Percentiles rank a stretch among this genome's conserved stretches.
These are phyloP conservation scores for Hypoxylon perforatum DNA, from an alignment of 495 filamentous ascomycete species.

Conservation along the genomic window DNA sequence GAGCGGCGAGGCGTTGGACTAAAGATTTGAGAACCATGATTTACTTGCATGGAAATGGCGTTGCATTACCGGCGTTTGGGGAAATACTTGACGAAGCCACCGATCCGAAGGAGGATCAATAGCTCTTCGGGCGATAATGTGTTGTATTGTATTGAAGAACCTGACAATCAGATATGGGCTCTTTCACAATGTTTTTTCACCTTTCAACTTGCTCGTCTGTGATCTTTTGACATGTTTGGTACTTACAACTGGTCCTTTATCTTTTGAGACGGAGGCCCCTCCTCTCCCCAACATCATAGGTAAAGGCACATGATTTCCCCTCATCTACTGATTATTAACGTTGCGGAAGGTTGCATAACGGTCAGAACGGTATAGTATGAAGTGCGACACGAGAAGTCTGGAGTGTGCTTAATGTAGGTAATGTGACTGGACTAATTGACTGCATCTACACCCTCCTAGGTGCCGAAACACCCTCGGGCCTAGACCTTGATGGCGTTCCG, in stretches of 20 bases:
- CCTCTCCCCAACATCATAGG: not conserved
- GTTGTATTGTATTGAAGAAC: not conserved
- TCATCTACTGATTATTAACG: not conserved
- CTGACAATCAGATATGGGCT: not conserved
- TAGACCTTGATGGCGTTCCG: conserved; percentile 11
- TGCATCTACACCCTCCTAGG: not conserved
- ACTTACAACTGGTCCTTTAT: not conserved
- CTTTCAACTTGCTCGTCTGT: not conserved
- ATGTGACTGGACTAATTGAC: not conserved
- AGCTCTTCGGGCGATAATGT: not conserved
- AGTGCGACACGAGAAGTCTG: not conserved
- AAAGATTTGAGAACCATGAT: conserved; percentile 7
- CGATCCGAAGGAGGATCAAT: not conserved
- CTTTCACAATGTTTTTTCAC: not conserved
- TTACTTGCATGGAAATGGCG: conserved; percentile 14
- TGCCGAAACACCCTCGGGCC: conserved; percentile 3
- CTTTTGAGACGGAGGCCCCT: not conserved
- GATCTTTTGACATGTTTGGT: not conserved
- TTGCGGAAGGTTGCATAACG: not conserved
- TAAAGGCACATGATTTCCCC: not conserved
- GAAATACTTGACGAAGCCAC: not conserved
- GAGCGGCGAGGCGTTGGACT: conserved; percentile 62
- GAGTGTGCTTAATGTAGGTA: not conserved
- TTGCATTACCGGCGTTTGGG: conserved; percentile 41
- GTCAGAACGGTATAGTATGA: not conserved